phyloP scores from a whole-genome alignment of 805 yeast genomes.

The Spathaspora hagerdaliae region DNA sequence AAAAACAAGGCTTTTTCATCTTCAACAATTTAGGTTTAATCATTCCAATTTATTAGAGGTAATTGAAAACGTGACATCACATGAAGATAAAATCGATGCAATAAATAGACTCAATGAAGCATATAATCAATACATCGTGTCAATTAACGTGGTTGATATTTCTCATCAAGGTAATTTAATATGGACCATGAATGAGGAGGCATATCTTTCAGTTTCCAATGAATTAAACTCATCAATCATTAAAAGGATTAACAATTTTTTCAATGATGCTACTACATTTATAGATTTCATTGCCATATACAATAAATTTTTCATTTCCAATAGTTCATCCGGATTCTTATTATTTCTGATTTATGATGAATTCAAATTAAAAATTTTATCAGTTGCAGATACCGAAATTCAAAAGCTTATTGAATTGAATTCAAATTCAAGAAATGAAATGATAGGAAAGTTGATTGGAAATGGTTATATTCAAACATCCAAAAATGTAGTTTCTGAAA shows the following conservation, averaged over 20 bases:
- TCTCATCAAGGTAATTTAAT: slow-evolving; percentile 25
- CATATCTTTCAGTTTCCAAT: slow-evolving; percentile 18
- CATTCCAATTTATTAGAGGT: slow-evolving; percentile 50
- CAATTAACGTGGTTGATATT: slow-evolving; percentile 28
- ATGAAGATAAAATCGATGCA: neutral
- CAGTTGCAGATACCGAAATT: slow-evolving; percentile 25
- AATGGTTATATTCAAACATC: neutral
- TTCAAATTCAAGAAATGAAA: slow-evolving; percentile 1
- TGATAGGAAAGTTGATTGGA: neutral
- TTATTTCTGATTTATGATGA: slow-evolving; percentile 32
- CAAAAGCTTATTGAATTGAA: slow-evolving; percentile 13
- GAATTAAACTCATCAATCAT: slow-evolving; percentile 19
- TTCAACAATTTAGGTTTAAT: slow-evolving; percentile 44
- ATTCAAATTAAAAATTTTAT: slow-evolving; percentile 27
- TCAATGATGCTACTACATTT: slow-evolving; percentile 21
- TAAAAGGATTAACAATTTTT: slow-evolving; percentile 19
- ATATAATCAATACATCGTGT: slow-evolving; percentile 24
- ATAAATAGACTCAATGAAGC: slow-evolving; percentile 15
- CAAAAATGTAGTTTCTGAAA: neutral
- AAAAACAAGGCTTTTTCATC: slow-evolving; percentile 40
- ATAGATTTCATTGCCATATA: slow-evolving; percentile 25
- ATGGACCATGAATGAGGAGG: slow-evolving; percentile 26
- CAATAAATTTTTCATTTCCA: slow-evolving; percentile 16
- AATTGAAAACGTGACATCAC: slow-evolving; percentile 11
- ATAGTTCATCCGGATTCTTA: slow-evolving; percentile 10